phyloP scores from a whole-genome alignment of 768 basidiomycete species.

The Suillus placidus region DNA sequence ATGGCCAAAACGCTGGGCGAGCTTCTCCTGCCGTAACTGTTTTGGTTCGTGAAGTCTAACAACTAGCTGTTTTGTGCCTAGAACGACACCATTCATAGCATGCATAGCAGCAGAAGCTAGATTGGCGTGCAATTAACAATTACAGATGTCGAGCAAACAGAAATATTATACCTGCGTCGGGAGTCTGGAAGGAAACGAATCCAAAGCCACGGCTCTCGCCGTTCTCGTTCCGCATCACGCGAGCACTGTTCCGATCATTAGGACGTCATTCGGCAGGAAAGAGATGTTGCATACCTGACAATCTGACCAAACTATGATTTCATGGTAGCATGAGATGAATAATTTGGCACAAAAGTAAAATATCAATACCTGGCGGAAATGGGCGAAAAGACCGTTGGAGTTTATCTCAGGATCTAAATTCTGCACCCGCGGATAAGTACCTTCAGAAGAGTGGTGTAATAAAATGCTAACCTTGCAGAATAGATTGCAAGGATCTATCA shows the following conservation, averaged over 20 bases:
- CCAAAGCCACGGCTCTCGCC: constrained; percentile 88
- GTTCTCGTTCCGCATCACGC: constrained; percentile 87
- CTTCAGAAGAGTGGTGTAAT: constrained; percentile 16
- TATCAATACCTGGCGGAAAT: constrained; percentile 71
- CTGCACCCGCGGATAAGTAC: constrained; percentile 40
- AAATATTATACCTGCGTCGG: constrained; percentile 67
- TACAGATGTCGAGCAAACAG: not conserved
- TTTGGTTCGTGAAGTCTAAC: constrained; percentile 92
- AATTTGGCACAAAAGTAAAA: constrained; percentile 10
- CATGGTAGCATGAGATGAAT: constrained; percentile 20
- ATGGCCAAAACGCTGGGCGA: constrained; percentile 79
- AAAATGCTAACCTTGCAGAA: constrained; percentile 73
- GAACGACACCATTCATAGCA: constrained; percentile 73
- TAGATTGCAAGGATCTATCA: constrained; percentile 89
- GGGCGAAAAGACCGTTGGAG: constrained; percentile 80
- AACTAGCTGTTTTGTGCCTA: constrained; percentile 78
- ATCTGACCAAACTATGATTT: constrained; percentile 79
- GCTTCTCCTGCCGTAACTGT: constrained; percentile 86
- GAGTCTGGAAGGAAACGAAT: constrained; percentile 85
- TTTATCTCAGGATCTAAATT: constrained; percentile 85
- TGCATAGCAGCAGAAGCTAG: constrained; percentile 74
- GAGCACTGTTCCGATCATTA: constrained; percentile 56
- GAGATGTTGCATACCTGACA: constrained; percentile 61
- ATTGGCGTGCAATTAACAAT: constrained; percentile 4
- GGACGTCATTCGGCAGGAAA: not conserved